Evolutionary conservation across 148 eudicot genomes (phyloP).

Genomic region (Talinum fruticosum): DNA sequence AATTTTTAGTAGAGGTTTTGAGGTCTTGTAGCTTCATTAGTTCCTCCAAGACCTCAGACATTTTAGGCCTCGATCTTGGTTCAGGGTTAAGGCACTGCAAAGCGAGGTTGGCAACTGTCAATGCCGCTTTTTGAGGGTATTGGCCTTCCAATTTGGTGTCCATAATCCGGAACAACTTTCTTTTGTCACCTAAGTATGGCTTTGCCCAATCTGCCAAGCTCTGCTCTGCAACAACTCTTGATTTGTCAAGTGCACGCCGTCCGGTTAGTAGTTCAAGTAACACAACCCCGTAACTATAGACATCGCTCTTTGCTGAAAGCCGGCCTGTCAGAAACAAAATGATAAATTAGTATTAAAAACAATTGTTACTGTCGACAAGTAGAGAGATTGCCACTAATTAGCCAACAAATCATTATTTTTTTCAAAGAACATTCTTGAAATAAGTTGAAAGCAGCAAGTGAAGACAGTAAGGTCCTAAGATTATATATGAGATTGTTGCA

Average conservation of each 20-base stretch:
- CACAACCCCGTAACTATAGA: slow-evolving; percentile 82
- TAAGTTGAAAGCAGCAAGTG: not conserved
- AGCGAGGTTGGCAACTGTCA: slow-evolving; percentile 58
- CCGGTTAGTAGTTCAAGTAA: slow-evolving; percentile 67
- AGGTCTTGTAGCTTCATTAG: slow-evolving; percentile 67
- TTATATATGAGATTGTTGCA: slow-evolving; percentile 14
- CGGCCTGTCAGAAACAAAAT: slow-evolving; percentile 44
- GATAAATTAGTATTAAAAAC: not conserved
- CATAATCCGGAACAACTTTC: slow-evolving; percentile 75
- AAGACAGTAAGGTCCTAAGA: not conserved
- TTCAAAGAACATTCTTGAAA: not conserved
- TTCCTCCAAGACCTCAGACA: slow-evolving; percentile 61
- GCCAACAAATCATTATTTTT: not conserved
- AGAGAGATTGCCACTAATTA: not conserved
- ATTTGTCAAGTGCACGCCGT: slow-evolving; percentile 64
- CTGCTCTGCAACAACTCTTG: slow-evolving; percentile 55
- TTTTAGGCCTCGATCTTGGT: slow-evolving; percentile 60
- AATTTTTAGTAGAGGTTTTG: slow-evolving; percentile 37
- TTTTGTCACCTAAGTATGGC: slow-evolving; percentile 60
- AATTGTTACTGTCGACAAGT: no score
- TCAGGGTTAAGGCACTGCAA: slow-evolving; percentile 50
- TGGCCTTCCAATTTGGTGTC: slow-evolving; percentile 78
- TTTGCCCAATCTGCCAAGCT: slow-evolving; percentile 77
- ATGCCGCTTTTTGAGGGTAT: slow-evolving; percentile 76
- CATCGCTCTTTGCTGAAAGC: slow-evolving; percentile 67